These are phyloP conservation scores for Pichia sp. DNA, from an alignment of 1,139 yeast genomes.

Conservation along the genomic window DNA sequence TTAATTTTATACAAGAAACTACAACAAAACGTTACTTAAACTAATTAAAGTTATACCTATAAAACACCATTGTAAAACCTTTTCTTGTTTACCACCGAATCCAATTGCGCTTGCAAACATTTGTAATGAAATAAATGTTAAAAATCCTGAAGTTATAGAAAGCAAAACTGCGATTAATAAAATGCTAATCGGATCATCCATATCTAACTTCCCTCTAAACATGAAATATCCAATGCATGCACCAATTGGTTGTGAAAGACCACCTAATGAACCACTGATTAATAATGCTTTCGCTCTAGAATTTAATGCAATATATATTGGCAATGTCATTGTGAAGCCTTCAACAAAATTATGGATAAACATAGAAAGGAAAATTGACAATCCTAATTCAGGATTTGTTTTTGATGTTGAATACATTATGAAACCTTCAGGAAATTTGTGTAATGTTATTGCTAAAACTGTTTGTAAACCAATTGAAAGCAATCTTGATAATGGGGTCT, in stretches of 20 bases:
- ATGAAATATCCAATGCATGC: conserved; percentile 66
- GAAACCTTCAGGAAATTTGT: conserved; percentile 93
- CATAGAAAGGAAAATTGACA: conserved; percentile 75
- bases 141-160: conserved; percentile 76
- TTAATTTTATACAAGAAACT: neutral
- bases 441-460: conserved; percentile 77
- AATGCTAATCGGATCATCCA: conserved; percentile 11
- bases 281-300: conserved; percentile 59
- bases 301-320: conserved; percentile 67
- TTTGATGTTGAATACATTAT: conserved; percentile 75
- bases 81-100: conserved; percentile 57
- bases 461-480: conserved; percentile 87
- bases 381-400: conserved; percentile 67
- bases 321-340: conserved; percentile 91
- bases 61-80: conserved; percentile 34
- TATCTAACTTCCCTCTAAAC: conserved; percentile 34
- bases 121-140: conserved; percentile 72
- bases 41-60: conserved; percentile 25
- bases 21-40: conserved; percentile 20
- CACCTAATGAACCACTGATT: conserved; percentile 67
- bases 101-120: conserved; percentile 77
- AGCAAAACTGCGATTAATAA: conserved; percentile 58
- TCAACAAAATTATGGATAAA: conserved; percentile 91
- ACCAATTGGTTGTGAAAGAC: conserved; percentile 83
- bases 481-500: conserved; percentile 69